Evolutionary conservation across 1,284 basidiomycete genomes (phyloP).

Genomic region (Mycosarcoma mackinlayi): DNA sequence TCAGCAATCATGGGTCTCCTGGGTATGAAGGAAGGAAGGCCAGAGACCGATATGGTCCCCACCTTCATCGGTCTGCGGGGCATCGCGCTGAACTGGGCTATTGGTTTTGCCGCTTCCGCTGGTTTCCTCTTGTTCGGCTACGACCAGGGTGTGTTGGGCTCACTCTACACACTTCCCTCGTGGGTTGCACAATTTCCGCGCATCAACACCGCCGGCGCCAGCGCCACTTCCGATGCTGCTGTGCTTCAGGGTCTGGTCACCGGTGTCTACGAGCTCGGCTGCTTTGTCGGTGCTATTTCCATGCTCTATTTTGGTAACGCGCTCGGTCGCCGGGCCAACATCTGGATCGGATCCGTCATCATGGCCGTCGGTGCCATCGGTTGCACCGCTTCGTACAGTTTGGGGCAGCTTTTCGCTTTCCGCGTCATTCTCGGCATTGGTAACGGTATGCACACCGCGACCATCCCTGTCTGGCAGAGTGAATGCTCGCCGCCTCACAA

Average conservation of each 20-base stretch:
- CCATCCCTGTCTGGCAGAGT: constrained; percentile 66
- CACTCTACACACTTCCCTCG: constrained; percentile 59
- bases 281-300: constrained; percentile 63
- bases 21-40: constrained; percentile 34
- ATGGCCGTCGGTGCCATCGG: constrained; percentile 61
- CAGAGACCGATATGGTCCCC: constrained; percentile 48
- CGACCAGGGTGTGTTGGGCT: constrained; percentile 66
- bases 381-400: constrained; percentile 51
- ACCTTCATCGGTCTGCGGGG: constrained; percentile 58
- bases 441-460: constrained; percentile 67
- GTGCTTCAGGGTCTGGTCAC: constrained; percentile 60
- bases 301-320: constrained; percentile 61
- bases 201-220: constrained; percentile 51
- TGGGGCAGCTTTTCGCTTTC: constrained; percentile 60
- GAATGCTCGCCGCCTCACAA: constrained; percentile 65
- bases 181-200: constrained; percentile 56
- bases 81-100: constrained; percentile 52
- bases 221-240: constrained; percentile 43
- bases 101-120: constrained; percentile 62
- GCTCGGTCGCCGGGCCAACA: constrained; percentile 62
- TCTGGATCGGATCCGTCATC: constrained; percentile 62
- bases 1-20: constrained; percentile 29
- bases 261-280: constrained; percentile 66
- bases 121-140: constrained; percentile 66
- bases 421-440: constrained; percentile 65